phyloP scores from a whole-genome alignment of 2,329 filamentous ascomycete species.

The Penicillium sp. region DNA sequence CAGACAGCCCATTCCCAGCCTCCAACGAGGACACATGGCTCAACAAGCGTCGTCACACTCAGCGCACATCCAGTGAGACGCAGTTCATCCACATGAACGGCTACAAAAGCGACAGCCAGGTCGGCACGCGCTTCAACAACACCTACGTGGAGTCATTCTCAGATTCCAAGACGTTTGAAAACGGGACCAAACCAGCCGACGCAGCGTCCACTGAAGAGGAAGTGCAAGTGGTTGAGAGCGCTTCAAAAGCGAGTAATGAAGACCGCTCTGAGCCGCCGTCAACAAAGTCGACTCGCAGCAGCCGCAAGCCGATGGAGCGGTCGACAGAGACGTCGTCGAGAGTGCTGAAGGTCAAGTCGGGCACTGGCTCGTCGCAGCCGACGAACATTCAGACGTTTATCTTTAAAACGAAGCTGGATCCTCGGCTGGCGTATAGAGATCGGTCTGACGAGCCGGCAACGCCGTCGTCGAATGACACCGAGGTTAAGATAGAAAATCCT shows the following conservation, averaged over 20 bases:
- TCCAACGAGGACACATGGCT: slow-evolving; percentile 11
- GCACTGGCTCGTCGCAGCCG: slow-evolving; percentile 11
- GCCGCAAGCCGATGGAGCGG: slow-evolving; percentile 9
- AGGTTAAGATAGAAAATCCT: neutral
- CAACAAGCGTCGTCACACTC: slow-evolving; percentile 13
- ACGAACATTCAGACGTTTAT: slow-evolving; percentile 16
- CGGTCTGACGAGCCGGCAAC: slow-evolving; percentile 13
- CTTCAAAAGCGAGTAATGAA: slow-evolving; percentile 12
- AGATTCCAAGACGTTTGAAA: slow-evolving; percentile 12
- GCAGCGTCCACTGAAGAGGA: slow-evolving; percentile 5
- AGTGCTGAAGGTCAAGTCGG: slow-evolving; percentile 14
- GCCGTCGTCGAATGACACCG: slow-evolving; percentile 5
- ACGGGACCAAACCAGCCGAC: slow-evolving; percentile 6
- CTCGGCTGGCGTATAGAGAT: slow-evolving; percentile 6
- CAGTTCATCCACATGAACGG: slow-evolving; percentile 15
- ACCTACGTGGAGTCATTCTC: slow-evolving; percentile 13
- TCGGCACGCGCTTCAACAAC: slow-evolving; percentile 13
- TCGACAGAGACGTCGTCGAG: slow-evolving; percentile 12
- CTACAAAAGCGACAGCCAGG: slow-evolving; percentile 14
- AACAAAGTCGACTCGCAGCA: slow-evolving; percentile 8
- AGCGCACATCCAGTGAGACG: slow-evolving; percentile 12
- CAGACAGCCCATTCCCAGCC: slow-evolving; percentile 8
- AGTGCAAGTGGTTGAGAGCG: neutral
- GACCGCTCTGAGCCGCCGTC: slow-evolving; percentile 6
- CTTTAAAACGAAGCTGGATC: slow-evolving; percentile 13